Conservation (phyloP, 352 stramenopile genomes). For the Phytophthora europaea region DNA sequence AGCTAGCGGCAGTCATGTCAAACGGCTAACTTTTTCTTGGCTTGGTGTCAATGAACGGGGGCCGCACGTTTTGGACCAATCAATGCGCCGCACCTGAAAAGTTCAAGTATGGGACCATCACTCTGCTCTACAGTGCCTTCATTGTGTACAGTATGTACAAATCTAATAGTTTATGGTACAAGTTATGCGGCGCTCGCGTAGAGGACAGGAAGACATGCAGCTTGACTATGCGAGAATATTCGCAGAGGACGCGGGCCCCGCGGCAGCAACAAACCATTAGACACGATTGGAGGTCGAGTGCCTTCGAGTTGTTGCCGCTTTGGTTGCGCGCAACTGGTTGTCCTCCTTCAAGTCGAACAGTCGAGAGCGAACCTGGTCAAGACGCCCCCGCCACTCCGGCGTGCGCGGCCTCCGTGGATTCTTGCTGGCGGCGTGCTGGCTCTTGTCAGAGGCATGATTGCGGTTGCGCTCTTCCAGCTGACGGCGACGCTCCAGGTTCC, state of each 20-base stretch:
- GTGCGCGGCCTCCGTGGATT: conserved; percentile 15
- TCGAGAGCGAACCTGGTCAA: conserved; percentile 30
- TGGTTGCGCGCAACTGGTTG: conserved; percentile 1
- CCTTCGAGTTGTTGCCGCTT: conserved; percentile 18
- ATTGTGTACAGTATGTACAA: neutral
- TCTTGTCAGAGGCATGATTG: conserved; percentile 26
- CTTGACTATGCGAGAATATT: neutral
- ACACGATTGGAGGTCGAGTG: conserved; percentile 9
- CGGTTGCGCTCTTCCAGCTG: conserved; percentile 45
- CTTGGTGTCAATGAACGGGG: neutral
- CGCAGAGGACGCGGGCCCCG: neutral
- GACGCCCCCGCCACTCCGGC: conserved; percentile 16
- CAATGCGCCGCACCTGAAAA: conserved; percentile 12
- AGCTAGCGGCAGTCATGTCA: conserved; percentile 21
- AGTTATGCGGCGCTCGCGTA: conserved; percentile 22
- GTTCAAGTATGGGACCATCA: conserved; percentile 32
- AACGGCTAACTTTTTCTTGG: neutral
- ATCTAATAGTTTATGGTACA: conserved; percentile 26
- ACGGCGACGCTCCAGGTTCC: conserved; percentile 48
- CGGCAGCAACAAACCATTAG: conserved; percentile 1
- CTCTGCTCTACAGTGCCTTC: conserved; percentile 1
- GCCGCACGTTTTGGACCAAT: conserved; percentile 36
- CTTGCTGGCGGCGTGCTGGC: conserved; percentile 9
- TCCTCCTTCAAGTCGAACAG: conserved; percentile 29
- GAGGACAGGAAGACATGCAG: conserved; percentile 15